Evolutionary conservation across 106 monocot species (phyloP), one percentile per base, ranked within the genome.

Genomic region (Dendrobium officinale): DNA sequence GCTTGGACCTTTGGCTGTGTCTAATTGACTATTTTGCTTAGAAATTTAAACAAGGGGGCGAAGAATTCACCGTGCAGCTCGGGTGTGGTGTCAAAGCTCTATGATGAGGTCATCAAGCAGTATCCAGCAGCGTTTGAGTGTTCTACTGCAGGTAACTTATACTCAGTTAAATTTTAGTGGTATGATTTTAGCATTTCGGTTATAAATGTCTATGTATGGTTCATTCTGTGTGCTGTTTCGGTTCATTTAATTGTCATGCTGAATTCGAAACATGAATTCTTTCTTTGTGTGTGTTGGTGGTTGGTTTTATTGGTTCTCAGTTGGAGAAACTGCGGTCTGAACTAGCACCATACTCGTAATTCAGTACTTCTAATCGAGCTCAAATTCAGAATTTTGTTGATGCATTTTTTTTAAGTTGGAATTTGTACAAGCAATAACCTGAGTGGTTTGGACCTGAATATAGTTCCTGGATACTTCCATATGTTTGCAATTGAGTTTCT

Each of bases 31-130:
- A 24, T 45, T 54, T 45, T 29, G 51, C 48, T 41, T 75, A 96
- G 96, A 61, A 90, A 96, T 88, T 75, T 96, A 40, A 91, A 90
- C 80, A 82, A 86, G n/a, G 89, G 86, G 42, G 78, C 40, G 43
- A 80, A 81, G 73, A 41, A 55, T 75, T 31, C 48, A 33, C 48
- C 54, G 2, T 72, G 74, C 24, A 77, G 84, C 29, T 77, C 74
- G 33, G 79, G 27, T 27, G 86, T 86, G 64, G 26, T 79, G 73
- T 91, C 99, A 6, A 85, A 82, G 82, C 84, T 99, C 24, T 91
- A 87, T 72, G 77, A 78, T n/a, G 95, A 99, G 79, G 95, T 99
- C 41, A 84, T 99, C 56, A 93, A 86, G 88, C 86, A 85, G 61
- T 86, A 99, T 72, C 85, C 88, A 0, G 55, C 79, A 45, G 92